Conservation (phyloP, 139 green algal species). For the Pleodorina starrii region DNA sequence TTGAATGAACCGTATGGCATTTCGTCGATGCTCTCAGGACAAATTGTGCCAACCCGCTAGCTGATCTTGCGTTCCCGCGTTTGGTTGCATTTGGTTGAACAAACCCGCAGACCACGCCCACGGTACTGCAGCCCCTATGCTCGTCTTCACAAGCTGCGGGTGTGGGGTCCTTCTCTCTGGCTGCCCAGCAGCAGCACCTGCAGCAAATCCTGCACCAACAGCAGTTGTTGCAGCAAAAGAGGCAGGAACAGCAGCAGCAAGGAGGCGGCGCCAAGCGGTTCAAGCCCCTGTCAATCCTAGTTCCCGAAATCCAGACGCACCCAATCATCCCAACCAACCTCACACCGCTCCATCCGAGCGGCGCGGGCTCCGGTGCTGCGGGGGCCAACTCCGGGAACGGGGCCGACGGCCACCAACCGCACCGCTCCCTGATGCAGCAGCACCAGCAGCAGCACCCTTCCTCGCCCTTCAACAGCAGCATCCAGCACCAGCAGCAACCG, state of each 20-base stretch:
- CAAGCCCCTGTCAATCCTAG: slow-evolving; percentile 40
- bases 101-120: not conserved
- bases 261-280: slow-evolving; percentile 42
- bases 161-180: not conserved
- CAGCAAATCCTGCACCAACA: not conserved
- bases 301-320: slow-evolving; percentile 31
- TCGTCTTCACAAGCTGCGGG: not conserved
- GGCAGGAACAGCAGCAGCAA: slow-evolving; percentile 5
- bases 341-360: not conserved
- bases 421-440: not conserved
- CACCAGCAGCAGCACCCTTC: not conserved
- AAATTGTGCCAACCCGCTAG: too few relatives aligned
- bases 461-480: not conserved
- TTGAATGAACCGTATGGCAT: too few relatives aligned
- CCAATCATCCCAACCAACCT: slow-evolving; percentile 28
- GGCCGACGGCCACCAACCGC: not conserved
- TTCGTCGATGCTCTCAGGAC: too few relatives aligned
- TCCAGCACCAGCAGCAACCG: not conserved
- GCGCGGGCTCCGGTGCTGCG: not conserved
- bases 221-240: not conserved
- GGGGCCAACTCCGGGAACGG: not conserved
- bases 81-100: not conserved
- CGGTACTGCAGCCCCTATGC: slow-evolving; percentile 21
- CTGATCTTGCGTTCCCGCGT: too few relatives aligned
- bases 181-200: slow-evolving; percentile 1